Evolutionary conservation across 176 grass and related monocot species (phyloP), one percentile per base, ranked within the genome.

Genomic region (Oryza meyeriana): DNA sequence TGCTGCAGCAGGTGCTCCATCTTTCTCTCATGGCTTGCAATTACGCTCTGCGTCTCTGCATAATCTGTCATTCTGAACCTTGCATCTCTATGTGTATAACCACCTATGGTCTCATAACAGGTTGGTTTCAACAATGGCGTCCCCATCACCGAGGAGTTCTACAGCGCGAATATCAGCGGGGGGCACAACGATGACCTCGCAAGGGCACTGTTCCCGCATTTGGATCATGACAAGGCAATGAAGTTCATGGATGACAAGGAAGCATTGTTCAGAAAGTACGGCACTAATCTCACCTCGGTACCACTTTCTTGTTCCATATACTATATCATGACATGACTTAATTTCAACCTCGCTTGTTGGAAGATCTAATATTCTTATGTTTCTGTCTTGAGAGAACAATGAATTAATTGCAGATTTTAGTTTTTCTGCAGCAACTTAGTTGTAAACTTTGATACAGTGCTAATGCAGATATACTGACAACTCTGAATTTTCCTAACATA

Each of bases 61-160:
- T 0, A 52, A 4, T 68, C n/a, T 48, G 12, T 24, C 14, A 45
- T 47, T 47, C 7, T 72, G 2, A 69, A 31, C 36, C 52, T 13
- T 11, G 28, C 26, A 8, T 55, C n/a, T 55, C 50, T 9, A 9
- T n/a, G 50, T 55, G 50, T 55, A n/a, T 22, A 0, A 55, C 50
- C 18, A 55, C 20, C 42, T 14, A 1, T 14, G 44, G 2, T 34
- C 63, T 74, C 27, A 76, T 22, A 27, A 24, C 55, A 90, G 89
- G 32, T 92, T 50, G 89, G 87, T 0, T 92, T 94, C 83, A 90
- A 92, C 22, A 80, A 65, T 16, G 85, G 94, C 0, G 83, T 85
- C 31, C 92, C 90, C 84, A 94, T 87, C 72, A 87, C 92, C 26
- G 92, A 97, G 85, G 90, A 89, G 61, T 97, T 92, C 80, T 97